These are phyloP conservation scores for Diaporthe humulicola DNA, from an alignment of 2,329 filamentous ascomycete genomes.

Conservation along the genomic window DNA sequence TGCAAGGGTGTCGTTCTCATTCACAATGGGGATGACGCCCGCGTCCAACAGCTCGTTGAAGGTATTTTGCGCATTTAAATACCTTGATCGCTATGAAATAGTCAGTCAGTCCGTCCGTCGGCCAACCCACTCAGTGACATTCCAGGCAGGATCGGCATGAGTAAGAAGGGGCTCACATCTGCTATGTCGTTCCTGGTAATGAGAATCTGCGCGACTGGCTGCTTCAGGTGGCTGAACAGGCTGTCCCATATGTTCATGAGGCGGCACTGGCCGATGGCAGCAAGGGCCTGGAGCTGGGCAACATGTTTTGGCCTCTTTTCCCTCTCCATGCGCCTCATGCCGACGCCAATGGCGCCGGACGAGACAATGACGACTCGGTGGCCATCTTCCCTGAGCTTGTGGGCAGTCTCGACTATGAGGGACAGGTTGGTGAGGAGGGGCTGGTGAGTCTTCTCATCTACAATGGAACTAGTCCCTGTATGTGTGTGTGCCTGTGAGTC, in stretches of 20 bases:
- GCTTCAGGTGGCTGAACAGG: constrained; percentile 86
- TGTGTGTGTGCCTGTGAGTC: constrained; percentile 30
- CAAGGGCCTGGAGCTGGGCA: constrained; percentile 89
- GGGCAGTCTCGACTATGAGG: constrained; percentile 93
- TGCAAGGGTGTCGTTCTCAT: constrained; percentile 97
- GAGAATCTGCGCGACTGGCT: constrained; percentile 94
- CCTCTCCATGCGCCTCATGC: constrained; percentile 89
- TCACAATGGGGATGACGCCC: constrained; percentile 98
- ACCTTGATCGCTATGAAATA: constrained; percentile 79
- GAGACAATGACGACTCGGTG: constrained; percentile 97
- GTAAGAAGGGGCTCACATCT: constrained; percentile 70
- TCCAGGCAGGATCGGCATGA: not conserved
- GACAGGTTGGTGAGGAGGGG: constrained; percentile 92
- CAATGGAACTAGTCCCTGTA: constrained; percentile 96
- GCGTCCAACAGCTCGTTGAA: constrained; percentile 91
- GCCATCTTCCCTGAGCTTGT: constrained; percentile 88
- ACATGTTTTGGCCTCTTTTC: constrained; percentile 91
- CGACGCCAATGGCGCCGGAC: constrained; percentile 96
- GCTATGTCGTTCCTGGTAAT: constrained; percentile 96
- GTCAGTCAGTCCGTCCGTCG: constrained; percentile 43
- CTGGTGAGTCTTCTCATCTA: constrained; percentile 95
- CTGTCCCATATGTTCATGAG: constrained; percentile 97
- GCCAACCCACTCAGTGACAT: not conserved
- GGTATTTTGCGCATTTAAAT: constrained; percentile 96
- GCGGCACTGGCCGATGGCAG: constrained; percentile 95